Conservation (phyloP, 2,329 filamentous ascomycete species). For the Cladophialophora yegresii region DNA sequence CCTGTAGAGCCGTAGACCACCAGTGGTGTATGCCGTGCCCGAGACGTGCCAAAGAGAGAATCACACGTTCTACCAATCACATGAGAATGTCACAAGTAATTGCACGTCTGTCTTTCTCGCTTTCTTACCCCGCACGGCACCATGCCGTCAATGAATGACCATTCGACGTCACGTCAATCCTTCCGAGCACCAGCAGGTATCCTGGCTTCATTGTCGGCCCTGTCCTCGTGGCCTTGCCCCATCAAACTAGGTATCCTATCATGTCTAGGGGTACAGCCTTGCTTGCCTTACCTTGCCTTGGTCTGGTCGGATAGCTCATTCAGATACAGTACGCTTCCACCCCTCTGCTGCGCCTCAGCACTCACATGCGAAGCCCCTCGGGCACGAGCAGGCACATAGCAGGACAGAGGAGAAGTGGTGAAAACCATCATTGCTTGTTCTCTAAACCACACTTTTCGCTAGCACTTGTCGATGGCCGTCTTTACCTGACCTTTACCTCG, state of each 20-base stretch:
- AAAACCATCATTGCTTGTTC: too few relatives aligned
- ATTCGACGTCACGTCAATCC: background rate
- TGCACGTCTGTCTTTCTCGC: background rate
- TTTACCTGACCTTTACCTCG: background rate
- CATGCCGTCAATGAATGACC: background rate
- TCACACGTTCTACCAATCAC: background rate
- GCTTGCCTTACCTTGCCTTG: background rate
- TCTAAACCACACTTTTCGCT: background rate
- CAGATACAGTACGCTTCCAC: background rate
- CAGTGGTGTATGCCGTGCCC: too few relatives aligned
- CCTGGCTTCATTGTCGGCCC: background rate
- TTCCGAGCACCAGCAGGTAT: background rate
- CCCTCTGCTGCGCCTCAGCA: too few relatives aligned
- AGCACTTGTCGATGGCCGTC: too few relatives aligned
- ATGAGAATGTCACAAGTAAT: background rate
- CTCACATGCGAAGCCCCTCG: background rate
- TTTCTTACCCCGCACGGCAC: background rate
- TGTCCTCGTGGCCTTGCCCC: background rate
- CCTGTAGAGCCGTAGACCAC: background rate
- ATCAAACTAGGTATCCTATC: background rate
- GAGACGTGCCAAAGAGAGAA: background rate
- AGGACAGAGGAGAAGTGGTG: too few relatives aligned
- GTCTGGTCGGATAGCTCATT: too few relatives aligned
- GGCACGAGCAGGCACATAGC: too few relatives aligned
- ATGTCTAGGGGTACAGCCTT: background rate